These are phyloP conservation scores for Phytophthora palmivora DNA, from an alignment of 352 stramenopile genomes.

Conservation along the genomic window DNA sequence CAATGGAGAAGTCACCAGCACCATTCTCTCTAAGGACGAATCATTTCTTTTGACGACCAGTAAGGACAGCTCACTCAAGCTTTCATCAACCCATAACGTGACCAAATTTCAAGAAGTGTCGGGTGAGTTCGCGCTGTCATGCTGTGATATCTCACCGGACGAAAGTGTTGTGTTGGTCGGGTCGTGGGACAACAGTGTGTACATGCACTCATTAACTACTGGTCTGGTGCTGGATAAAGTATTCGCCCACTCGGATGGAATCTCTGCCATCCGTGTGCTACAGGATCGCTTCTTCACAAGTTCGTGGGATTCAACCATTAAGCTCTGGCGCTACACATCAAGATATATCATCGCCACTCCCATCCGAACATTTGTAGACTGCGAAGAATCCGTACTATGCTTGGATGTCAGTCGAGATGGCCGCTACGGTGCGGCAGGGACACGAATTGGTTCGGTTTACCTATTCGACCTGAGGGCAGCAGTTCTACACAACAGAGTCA, in stretches of 20 bases:
- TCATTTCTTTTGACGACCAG: constrained; percentile 67
- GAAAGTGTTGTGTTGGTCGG: constrained; percentile 69
- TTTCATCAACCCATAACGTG: constrained; percentile 45
- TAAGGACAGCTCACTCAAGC: constrained; percentile 74
- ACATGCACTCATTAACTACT: constrained; percentile 74
- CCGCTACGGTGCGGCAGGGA: constrained; percentile 52
- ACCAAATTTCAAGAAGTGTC: constrained; percentile 39
- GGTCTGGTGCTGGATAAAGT: constrained; percentile 67
- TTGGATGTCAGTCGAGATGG: constrained; percentile 71
- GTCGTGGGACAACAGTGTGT: constrained; percentile 78
- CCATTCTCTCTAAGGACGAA: constrained; percentile 63
- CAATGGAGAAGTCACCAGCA: constrained; percentile 66
- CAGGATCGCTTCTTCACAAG: constrained; percentile 71
- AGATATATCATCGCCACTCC: constrained; percentile 55
- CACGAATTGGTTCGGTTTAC: constrained; percentile 65
- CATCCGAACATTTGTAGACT: constrained; percentile 66
- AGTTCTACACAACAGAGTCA: constrained; percentile 38
- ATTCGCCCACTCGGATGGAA: constrained; percentile 68
- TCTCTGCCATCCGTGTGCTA: constrained; percentile 73
- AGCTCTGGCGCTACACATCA: constrained; percentile 76
- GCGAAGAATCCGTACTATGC: constrained; percentile 70
- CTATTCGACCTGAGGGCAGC: constrained; percentile 49
- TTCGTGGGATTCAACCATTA: constrained; percentile 82
- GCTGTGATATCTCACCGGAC: constrained; percentile 74
- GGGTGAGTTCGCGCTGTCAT: constrained; percentile 56